Evolutionary conservation across 768 basidiomycete genomes (phyloP), one percentile per base, ranked within the genome.

Genomic region (Rickenella mellea): DNA sequence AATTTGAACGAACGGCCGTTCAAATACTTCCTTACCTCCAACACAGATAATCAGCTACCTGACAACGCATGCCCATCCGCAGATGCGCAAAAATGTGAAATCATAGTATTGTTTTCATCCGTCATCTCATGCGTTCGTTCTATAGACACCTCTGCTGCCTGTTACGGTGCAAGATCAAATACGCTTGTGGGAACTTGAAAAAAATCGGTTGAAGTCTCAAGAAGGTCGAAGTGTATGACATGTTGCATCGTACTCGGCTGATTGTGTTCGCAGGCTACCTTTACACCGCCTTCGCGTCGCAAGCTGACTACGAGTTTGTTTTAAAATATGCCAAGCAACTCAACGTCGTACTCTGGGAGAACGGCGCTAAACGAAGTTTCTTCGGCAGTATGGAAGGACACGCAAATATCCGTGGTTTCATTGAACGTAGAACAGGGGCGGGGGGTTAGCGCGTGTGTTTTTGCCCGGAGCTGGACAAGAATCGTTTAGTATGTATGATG

Each of bases 161-260:
- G 91, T 96, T 32, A 98, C 96, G 0, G 94, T 99, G 0, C 92
- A 96, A 56, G 94, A 99, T 64, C 94, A 98, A 63, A 87, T 99
- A 47, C 80, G 94, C 44, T 70, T 98, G 14, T 99, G 96, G 92
- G 93, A 99, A 62, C 70, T 93, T 32, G 96, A 98, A 66, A 77
- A 84, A 61, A 92, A 96, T 58, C 77, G 96, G 41, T 68, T 98
- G 8, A 83, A 86, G 54, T 82, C 86, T 30, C 71, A 80, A 58
- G 87, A 94, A 73, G 90, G 93, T 90, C 56, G 44, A n/a, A 22
- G 10, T 36, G 19, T 36, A 36, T 36, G 24, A 36, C 19, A 36
- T 36, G 3, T 27, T 10, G 15, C 24, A 14, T 36, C 24, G 33
- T 14, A 36, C 27, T 15, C 29, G n/a, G n/a, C 39, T 31, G 38